Base-by-base conservation (phyloP, 345 rosid genomes). In the Populus nigra region DNA sequence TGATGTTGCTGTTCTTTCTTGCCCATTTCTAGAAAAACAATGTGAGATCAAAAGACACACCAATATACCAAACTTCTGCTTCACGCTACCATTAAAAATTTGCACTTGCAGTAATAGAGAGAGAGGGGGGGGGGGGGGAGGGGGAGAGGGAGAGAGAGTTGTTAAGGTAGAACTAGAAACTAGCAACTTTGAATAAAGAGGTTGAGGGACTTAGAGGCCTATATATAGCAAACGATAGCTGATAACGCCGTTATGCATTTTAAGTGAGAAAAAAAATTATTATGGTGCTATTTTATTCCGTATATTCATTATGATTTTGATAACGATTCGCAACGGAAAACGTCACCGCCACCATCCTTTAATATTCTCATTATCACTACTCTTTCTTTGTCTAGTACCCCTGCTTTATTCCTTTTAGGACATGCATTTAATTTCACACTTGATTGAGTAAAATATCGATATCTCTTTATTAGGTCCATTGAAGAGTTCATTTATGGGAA, bases 31-130 rank as follows among this genome's bases (percentile, higher is more conserved):
- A 68, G 73, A 66, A 72, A 67, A 66, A 66, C 25, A 69, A 53
- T 12, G 67, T 13, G 41, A 62, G 59, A 38, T 68, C 35, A 73
- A 31, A 67, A 68, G 61, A 77, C 39, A 68, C 67, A 81, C 85
- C 69, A 77, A 85, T 83, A 83, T 85, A 69, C 88, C 86, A 89
- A 80, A 75, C 91, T 89, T 89, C 77, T 78, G 69, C 77, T 77
- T 89, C 86, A 89, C 85, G 92, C 93, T 77, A 91, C 90, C 88
- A 83, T 86, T 83, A 75, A 78, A 82, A 76, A 69, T 81, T 83
- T 73, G 74, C 73, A 72, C 66, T 74, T 27, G 68, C 72, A 20
- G 78, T n/a, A 55, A 74, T 18, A 65, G 73, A 74, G 75, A 59
- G 80, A 77, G 57, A 73, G 33, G 25, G 43, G 1, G 41, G 1